Percentiles rank a stretch among this genome's conserved stretches.
Conservation (phyloP, 2,329 filamentous ascomycete genomes). For the Ophiostoma populinum region DNA sequence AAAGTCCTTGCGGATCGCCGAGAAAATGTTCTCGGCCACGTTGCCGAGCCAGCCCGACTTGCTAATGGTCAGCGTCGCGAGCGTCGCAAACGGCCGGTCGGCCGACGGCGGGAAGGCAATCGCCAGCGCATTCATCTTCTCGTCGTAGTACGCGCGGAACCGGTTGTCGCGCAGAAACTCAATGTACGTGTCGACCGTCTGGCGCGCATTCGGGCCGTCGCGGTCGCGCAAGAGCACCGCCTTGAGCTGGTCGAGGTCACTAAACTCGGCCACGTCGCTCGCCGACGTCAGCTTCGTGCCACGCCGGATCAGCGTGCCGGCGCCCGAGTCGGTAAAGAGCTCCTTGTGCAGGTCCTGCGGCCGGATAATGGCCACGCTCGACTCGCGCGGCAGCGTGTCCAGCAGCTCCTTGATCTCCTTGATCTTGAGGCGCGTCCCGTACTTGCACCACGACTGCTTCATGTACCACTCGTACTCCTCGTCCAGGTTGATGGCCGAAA, state of each 20-base stretch:
- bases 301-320: conserved; percentile 78
- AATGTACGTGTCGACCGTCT: conserved; percentile 75
- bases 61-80: conserved; percentile 83
- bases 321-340: conserved; percentile 88
- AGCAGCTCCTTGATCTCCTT: conserved; percentile 92
- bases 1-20: conserved; percentile 84
- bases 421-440: conserved; percentile 91
- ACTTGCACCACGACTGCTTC: conserved; percentile 86
- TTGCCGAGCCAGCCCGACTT: conserved; percentile 92
- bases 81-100: conserved; percentile 54
- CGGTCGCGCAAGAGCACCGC: conserved; percentile 66
- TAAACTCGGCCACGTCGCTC: conserved; percentile 54
- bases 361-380: conserved; percentile 94
- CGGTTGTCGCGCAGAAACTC: conserved; percentile 57
- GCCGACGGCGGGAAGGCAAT: conserved; percentile 63
- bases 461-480: conserved; percentile 90
- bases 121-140: conserved; percentile 80
- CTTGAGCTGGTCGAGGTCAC: conserved; percentile 62
- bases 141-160: conserved; percentile 91
- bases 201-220: conserved; percentile 63
- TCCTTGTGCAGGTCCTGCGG: conserved; percentile 92
- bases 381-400: conserved; percentile 73
- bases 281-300: conserved; percentile 77
- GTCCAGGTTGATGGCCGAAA: conserved; percentile 92
- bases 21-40: conserved; percentile 87